These are phyloP conservation scores for Verticillium alfalfae DNA, from an alignment of 2,329 filamentous ascomycete genomes.

Conservation along the genomic window DNA sequence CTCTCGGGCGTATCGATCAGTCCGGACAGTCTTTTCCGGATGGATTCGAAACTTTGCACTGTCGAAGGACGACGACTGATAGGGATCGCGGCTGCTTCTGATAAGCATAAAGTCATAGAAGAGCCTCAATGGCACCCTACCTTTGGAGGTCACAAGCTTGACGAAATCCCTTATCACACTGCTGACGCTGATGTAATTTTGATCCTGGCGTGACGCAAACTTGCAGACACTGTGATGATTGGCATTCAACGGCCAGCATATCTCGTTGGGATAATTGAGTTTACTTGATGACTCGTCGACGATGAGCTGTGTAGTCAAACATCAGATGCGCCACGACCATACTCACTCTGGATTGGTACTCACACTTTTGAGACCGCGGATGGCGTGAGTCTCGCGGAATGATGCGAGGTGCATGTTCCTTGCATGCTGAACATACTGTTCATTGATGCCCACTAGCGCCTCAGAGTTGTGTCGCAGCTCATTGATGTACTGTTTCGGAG, in stretches of 20 bases:
- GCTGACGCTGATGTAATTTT: slow-evolving; percentile 27
- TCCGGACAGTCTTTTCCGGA: slow-evolving; percentile 16
- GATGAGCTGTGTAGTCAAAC: slow-evolving; percentile 15
- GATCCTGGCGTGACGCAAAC: slow-evolving; percentile 24
- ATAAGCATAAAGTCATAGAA: no score
- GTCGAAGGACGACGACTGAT: no score
- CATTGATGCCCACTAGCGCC: slow-evolving; percentile 32
- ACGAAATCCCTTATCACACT: slow-evolving; percentile 19
- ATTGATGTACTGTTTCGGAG: slow-evolving; percentile 26
- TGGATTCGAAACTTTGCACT: background rate
- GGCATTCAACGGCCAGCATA: slow-evolving; percentile 27
- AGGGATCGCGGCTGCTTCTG: no score
- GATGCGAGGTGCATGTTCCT: slow-evolving; percentile 29
- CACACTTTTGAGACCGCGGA: no score
- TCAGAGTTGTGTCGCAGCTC: slow-evolving; percentile 29
- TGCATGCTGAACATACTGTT: slow-evolving; percentile 31
- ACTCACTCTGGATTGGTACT: no score
- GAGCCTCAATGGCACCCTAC: no score
- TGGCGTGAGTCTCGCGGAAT: slow-evolving; percentile 36
- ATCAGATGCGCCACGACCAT: no score
- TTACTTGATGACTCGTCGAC: slow-evolving; percentile 33
- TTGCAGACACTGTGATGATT: slow-evolving; percentile 38
- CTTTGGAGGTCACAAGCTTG: slow-evolving; percentile 9
- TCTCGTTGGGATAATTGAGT: slow-evolving; percentile 34
- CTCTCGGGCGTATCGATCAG: slow-evolving; percentile 3